A percentile compares a stretch with the other conserved stretches of the same genome.
These are phyloP conservation scores for Cyberlindnera amylophila DNA, from an alignment of 805 yeast species.

Conservation along the genomic window DNA sequence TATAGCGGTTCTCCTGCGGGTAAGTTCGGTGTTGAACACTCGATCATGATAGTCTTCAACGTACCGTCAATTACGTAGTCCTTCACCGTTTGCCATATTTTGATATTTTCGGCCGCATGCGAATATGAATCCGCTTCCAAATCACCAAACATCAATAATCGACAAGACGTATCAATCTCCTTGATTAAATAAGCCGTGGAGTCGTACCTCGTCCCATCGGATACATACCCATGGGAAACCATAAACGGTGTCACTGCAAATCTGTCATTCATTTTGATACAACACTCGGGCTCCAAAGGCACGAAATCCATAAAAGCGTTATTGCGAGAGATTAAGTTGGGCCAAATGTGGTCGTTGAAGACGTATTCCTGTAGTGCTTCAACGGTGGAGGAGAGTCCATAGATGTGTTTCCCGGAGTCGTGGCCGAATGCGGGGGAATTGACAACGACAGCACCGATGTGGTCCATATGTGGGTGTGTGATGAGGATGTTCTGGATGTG, in stretches of 20 bases:
- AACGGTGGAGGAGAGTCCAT: constrained; percentile 52
- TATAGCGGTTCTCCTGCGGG: constrained; percentile 49
- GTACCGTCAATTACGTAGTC: constrained; percentile 36
- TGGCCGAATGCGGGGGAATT: constrained; percentile 58
- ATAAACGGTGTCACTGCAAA: constrained; percentile 33
- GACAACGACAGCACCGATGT: constrained; percentile 61
- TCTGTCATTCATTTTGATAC: constrained; percentile 6
- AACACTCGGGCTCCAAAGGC: constrained; percentile 6
- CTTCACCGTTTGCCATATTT: constrained; percentile 58
- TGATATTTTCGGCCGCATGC: constrained; percentile 30
- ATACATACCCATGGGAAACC: constrained; percentile 40
- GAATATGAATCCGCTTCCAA: constrained; percentile 65
- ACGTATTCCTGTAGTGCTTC: constrained; percentile 48
- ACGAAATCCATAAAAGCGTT: constrained; percentile 29
- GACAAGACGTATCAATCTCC: constrained; percentile 30
- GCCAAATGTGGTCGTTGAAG: constrained; percentile 82
- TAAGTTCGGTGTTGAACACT: constrained; percentile 62
- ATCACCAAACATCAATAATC: constrained; percentile 74
- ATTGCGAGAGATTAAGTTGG: constrained; percentile 41
- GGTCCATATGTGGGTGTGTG: constrained; percentile 86
- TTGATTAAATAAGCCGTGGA: constrained; percentile 58
- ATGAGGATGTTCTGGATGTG: constrained; percentile 46
- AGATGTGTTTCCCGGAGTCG: constrained; percentile 38
- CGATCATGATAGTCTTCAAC: constrained; percentile 61
- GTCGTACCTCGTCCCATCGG: constrained; percentile 26